These are phyloP conservation scores for Globisporangium alternatum DNA, from an alignment of 352 stramenopile species.

Conservation along the genomic window DNA sequence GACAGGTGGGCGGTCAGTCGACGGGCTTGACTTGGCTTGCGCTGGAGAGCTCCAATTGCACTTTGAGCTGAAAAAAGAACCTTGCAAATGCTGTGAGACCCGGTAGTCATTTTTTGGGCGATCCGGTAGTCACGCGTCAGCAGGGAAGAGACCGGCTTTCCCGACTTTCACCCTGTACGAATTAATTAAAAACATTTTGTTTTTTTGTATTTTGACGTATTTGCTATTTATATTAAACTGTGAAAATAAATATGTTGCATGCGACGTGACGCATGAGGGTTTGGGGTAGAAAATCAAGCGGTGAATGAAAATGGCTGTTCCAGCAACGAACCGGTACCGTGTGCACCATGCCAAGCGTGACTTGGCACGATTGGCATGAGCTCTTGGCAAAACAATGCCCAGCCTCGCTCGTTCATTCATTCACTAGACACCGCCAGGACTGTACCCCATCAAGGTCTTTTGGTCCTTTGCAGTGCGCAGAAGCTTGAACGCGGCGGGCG, in stretches of 20 bases:
- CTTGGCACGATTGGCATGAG: no score
- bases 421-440: no score
- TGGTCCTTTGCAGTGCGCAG: no score
- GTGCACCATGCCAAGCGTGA: no score
- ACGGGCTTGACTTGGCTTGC: background rate
- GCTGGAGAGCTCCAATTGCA: constrained; percentile 12
- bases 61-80: constrained; percentile 16
- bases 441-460: no score
- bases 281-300: no score
- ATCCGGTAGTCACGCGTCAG: background rate
- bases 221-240: background rate
- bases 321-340: no score
- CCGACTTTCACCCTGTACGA: background rate
- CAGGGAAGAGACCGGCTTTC: background rate
- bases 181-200: background rate
- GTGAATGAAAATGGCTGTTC: no score
- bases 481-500: no score
- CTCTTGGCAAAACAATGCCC: background rate
- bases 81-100: background rate
- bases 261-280: background rate
- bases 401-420: background rate
- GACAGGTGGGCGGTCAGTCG: background rate
- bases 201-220: background rate
- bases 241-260: background rate
- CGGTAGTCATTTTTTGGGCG: background rate